Base-by-base conservation (phyloP, 306 rosid species). In the Corylus avellana region DNA sequence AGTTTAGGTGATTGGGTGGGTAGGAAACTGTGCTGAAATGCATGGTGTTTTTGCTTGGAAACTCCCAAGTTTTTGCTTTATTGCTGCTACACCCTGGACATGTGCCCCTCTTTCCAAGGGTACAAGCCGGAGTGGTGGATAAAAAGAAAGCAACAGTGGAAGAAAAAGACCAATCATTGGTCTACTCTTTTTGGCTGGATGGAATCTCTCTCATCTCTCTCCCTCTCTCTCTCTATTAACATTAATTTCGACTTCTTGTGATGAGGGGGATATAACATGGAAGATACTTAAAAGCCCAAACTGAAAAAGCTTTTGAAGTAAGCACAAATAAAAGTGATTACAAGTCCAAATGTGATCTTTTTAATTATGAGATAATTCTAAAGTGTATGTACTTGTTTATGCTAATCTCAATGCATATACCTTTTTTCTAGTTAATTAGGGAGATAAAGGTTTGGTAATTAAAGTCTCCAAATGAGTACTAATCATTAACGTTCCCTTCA, bases 111-210 rank as follows among this genome's bases (percentile, higher is more conserved):
- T 82, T 80, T 57, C 75, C 61, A 72, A 80, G 78, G 77, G 80
- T 49, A 47, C 63, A 75, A 58, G 88, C 84, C 88, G 80, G 88
- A 84, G 91, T 84, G 86, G 85, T 68, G 85, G 93, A 88, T 81
- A 87, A 85, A 87, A 85, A 93, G 90, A 91, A 84, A 86, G 86
- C 84, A 53, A 82, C 84, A 78, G 78, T 79, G 76, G 72, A 85
- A 82, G 88, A 83, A 83, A 89, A 80, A 53, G 86, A 80, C 80
- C 88, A 82, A 87, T 88, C 81, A 85, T 82, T 87, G 84, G 88
- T 78, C 82, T 84, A 81, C 80, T 83, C 89, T 84, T 87, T 91
- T 79, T 85, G 81, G 84, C 89, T 81, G 83, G 82, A 81, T 78
- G 86, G 94, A 87, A 86, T 88, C 90, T 85, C 78, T 71, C 70